Evolutionary conservation across 352 stramenopile species (phyloP).

Genomic region (Globisporangium irregulare): DNA sequence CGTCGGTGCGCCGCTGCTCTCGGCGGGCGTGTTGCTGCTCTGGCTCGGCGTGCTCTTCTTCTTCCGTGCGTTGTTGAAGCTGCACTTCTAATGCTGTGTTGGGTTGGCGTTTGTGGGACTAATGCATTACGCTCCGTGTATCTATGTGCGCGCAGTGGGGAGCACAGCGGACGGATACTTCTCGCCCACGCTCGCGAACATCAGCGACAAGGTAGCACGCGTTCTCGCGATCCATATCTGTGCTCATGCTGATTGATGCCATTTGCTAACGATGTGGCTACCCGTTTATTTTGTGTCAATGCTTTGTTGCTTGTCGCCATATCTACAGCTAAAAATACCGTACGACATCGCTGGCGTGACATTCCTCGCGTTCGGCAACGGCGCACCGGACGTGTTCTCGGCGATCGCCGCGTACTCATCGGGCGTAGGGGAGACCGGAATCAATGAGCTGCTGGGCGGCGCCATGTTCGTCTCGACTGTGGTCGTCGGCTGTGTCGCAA

Average conservation of each 20-base stretch:
- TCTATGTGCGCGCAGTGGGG: conserved; percentile 66
- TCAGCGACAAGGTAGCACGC: conserved; percentile 84
- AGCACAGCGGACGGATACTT: conserved; percentile 98
- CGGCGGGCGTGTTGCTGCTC: conserved; percentile 44
- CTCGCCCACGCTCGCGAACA: conserved; percentile 93
- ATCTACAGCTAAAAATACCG: conserved; percentile 65
- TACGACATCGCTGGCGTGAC: conserved; percentile 96
- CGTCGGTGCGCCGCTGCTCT: conserved; percentile 41
- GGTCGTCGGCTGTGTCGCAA: conserved; percentile 87
- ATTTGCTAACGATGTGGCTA: conserved; percentile 1
- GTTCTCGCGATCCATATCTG: background rate
- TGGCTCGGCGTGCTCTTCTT: conserved; percentile 82
- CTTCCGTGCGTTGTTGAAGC: conserved; percentile 52
- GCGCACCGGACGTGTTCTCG: conserved; percentile 96
- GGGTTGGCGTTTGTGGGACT: background rate
- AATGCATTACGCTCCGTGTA: background rate
- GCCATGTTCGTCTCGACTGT: conserved; percentile 96
- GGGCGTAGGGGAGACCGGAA: conserved; percentile 62
- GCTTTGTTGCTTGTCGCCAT: background rate
- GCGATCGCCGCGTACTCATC: conserved; percentile 85
- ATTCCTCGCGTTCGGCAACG: conserved; percentile 97
- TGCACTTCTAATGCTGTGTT: background rate
- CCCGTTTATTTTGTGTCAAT: background rate
- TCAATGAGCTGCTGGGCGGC: conserved; percentile 94
- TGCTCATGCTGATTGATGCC: background rate